These are phyloP conservation scores for Fereydounia khargensis DNA, from an alignment of 1,284 basidiomycete species.

Conservation along the genomic window DNA sequence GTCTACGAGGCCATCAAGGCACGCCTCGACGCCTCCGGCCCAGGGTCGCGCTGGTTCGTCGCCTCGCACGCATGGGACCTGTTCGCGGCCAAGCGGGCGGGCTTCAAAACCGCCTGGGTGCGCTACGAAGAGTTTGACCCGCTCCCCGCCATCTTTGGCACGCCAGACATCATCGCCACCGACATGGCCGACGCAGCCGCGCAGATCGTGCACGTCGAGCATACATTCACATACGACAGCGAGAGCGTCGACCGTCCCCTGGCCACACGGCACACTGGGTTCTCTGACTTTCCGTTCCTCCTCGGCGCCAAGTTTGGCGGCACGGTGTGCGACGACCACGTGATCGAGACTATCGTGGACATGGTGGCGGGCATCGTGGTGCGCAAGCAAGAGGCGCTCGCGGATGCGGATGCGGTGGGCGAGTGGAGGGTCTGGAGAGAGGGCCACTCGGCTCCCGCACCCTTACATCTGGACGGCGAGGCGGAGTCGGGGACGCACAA, in stretches of 20 bases:
- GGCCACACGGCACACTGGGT: slow-evolving; percentile 39
- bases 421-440: slow-evolving; percentile 30
- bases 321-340: slow-evolving; percentile 9
- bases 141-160: slow-evolving; percentile 32
- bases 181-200: slow-evolving; percentile 34
- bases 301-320: slow-evolving; percentile 22
- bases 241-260: not conserved
- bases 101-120: slow-evolving; percentile 48
- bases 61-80: slow-evolving; percentile 45
- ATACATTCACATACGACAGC: too few species aligned
- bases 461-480: not conserved
- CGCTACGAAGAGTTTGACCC: slow-evolving; percentile 43
- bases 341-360: slow-evolving; percentile 15
- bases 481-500: not conserved
- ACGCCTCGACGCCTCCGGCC: not conserved
- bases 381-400: slow-evolving; percentile 16
- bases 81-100: slow-evolving; percentile 19
- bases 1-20: slow-evolving; percentile 35
- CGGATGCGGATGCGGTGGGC: slow-evolving; percentile 6
- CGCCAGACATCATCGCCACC: slow-evolving; percentile 33
- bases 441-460: slow-evolving; percentile 3
- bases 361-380: slow-evolving; percentile 11
- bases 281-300: slow-evolving; percentile 44
- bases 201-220: slow-evolving; percentile 38
- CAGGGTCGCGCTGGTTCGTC: slow-evolving; percentile 34